phyloP scores from a whole-genome alignment of 78 protist species.

The Creolimax fragrantissima region DNA sequence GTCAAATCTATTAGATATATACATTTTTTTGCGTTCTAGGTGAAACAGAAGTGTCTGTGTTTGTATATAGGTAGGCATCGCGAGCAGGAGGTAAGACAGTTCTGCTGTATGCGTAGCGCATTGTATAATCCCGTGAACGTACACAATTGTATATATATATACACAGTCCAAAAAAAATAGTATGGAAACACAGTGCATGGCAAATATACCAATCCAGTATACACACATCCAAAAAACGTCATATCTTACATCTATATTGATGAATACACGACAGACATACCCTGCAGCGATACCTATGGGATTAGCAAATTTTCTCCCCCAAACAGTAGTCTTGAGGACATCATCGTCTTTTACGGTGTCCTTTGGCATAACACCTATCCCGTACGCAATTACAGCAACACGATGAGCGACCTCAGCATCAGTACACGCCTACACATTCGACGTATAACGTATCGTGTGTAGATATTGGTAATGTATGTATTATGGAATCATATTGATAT shows the following conservation, averaged over 20 bases:
- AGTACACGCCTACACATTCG: not conserved
- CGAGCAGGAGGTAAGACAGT: not conserved
- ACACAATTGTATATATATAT: not conserved
- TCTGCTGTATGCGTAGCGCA: not conserved
- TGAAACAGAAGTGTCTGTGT: not conserved
- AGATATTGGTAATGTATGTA: not conserved
- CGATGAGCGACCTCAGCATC: not conserved
- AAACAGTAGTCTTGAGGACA: not conserved
- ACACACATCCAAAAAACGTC: constrained; percentile 38
- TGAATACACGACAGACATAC: constrained; percentile 42
- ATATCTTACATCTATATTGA: not conserved
- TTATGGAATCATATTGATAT: not conserved
- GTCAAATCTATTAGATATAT: constrained; percentile 39
- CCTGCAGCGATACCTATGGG: constrained; percentile 79
- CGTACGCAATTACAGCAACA: not conserved
- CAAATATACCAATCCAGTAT: not conserved
- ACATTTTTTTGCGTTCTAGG: not conserved
- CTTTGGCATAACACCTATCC: not conserved
- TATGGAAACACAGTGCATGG: not conserved
- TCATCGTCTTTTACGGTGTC: not conserved
- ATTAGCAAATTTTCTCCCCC: not conserved
- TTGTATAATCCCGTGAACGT: not conserved
- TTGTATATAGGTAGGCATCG: not conserved
- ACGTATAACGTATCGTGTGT: not conserved
- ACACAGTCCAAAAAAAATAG: not conserved